phyloP scores from a whole-genome alignment of 2,329 filamentous ascomycete species.

The Passalora sequoiae region DNA sequence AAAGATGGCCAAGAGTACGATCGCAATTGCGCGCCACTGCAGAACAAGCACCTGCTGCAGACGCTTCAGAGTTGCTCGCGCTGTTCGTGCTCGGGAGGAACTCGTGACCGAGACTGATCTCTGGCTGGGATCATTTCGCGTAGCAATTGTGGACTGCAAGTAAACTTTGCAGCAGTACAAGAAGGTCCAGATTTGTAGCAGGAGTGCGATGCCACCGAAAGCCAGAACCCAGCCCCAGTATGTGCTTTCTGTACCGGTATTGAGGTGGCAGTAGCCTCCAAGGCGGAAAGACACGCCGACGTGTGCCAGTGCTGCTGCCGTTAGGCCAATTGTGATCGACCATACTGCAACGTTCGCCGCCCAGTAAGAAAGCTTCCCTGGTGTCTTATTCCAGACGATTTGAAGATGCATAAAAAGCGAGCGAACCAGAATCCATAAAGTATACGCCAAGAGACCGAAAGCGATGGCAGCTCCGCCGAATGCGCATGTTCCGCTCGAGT shows the following conservation, averaged over 20 bases:
- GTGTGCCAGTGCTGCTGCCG: conserved; percentile 41
- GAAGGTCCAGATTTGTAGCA: conserved; percentile 34
- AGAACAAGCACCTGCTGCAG: conserved; percentile 73
- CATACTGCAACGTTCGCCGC: conserved; percentile 32
- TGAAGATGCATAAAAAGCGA: conserved; percentile 38
- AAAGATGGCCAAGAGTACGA: conserved; percentile 69
- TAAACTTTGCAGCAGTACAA: conserved; percentile 36
- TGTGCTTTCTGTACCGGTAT: conserved; percentile 43
- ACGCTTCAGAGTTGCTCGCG: conserved; percentile 65
- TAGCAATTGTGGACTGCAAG: conserved; percentile 18
- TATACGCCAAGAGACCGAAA: conserved; percentile 69
- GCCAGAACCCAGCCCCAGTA: conserved; percentile 39
- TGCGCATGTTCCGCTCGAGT: conserved; percentile 66
- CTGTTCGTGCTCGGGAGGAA: conserved; percentile 18
- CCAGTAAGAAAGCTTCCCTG: conserved; percentile 30
- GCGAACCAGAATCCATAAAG: conserved; percentile 69
- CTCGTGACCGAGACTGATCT: conserved; percentile 17
- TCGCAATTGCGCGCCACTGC: conserved; percentile 77
- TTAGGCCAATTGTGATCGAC: conserved; percentile 30
- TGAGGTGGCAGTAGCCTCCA: conserved; percentile 84
- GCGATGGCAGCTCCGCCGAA: conserved; percentile 73
- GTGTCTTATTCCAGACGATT: conserved; percentile 36
- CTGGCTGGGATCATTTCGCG: conserved; percentile 19
- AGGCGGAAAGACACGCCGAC: conserved; percentile 52
- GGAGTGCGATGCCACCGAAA: conserved; percentile 31